Evolutionary conservation across 345 rosid species (phyloP), one percentile per base, ranked within the genome.

Genomic region (Hibiscus syriacus): DNA sequence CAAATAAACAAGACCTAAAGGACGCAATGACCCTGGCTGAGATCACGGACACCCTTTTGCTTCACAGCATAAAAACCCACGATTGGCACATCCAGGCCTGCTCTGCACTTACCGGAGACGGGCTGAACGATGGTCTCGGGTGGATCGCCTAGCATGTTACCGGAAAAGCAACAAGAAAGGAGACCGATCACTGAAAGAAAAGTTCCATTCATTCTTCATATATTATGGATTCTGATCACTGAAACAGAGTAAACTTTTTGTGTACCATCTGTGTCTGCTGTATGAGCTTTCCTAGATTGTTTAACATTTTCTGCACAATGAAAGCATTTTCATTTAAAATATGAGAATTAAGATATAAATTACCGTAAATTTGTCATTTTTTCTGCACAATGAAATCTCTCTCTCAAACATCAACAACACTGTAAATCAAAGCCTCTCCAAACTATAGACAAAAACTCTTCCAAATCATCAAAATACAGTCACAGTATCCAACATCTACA

Each of bases 61-160:
- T 93, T 60, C 98, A 90, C 67, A 84, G 87, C 78, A 92, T 92
- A 73, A 92, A 88, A 84, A 92, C 83, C 72, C 96, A 92, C 59
- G 94, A 92, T 68, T 93, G 98, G 98, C 97, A 93, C 74, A 90
- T 92, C 55, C 97, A 93, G 86, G 87, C 97, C 67, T 88, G 96
- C 41, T 83, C 90, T 77, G 94, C 94, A 8, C 83, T 90, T 55
- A 90, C 94, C 5, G 98, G 98, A n/a, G 97, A 93, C 36, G 98
- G 97, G 67, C 77, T n/a, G n/a, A n/a, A n/a, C n/a, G n/a, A n/a
- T n/a, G n/a, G n/a, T n/a, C n/a, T n/a, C n/a, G n/a, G n/a, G 54
- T 92, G 98, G 97, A 82, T 92, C 56, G 90, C 96, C 5, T 93
- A 90, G 79, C 85, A 74, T 55, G 93, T 88, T 67, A 88, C 93